Percentiles rank a stretch among this genome's conserved stretches.
Evolutionary conservation across 2,329 filamentous ascomycete genomes (phyloP).

Genomic region (Periconia digitata): DNA sequence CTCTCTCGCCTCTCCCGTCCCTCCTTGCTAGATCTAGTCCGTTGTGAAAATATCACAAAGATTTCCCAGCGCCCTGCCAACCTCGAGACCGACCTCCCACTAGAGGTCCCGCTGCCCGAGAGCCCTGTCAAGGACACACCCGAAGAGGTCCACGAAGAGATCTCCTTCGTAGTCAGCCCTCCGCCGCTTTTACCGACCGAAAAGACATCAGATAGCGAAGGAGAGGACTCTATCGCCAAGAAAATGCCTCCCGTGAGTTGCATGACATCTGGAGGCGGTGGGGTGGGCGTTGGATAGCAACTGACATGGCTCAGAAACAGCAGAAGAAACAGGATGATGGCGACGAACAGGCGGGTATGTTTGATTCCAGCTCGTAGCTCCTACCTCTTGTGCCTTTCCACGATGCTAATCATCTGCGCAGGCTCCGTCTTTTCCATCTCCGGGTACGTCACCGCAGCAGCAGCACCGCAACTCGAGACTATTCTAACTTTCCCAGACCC

Average conservation of each 20-base stretch:
- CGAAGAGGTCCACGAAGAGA: constrained; percentile 18
- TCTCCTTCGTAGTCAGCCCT: constrained; percentile 19
- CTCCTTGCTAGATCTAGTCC: constrained; percentile 64
- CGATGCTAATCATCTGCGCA: constrained; percentile 28
- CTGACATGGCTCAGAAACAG: constrained; percentile 36
- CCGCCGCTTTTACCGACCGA: constrained; percentile 26
- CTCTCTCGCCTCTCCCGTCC: constrained; percentile 60
- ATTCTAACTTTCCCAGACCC: constrained; percentile 57
- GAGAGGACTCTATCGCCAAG: constrained; percentile 9
- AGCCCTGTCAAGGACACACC: constrained; percentile 34
- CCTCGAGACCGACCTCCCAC: constrained; percentile 31
- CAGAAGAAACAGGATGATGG: constrained; percentile 44
- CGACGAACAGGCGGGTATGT: constrained; percentile 60
- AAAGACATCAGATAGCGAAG: background rate
- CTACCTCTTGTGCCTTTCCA: background rate
- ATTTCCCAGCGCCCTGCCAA: constrained; percentile 39
- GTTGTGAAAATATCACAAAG: constrained; percentile 51
- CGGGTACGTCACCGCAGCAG: constrained; percentile 48
- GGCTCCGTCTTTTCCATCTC: constrained; percentile 72
- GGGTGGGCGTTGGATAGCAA: constrained; percentile 10
- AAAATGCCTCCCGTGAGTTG: constrained; percentile 44
- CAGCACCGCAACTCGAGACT: constrained; percentile 8
- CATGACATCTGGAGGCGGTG: background rate
- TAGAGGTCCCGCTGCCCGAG: constrained; percentile 38
- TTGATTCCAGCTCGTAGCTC: constrained; percentile 2